phyloP scores from a whole-genome alignment of 75 land plant species.

The Azolla pinnata region DNA sequence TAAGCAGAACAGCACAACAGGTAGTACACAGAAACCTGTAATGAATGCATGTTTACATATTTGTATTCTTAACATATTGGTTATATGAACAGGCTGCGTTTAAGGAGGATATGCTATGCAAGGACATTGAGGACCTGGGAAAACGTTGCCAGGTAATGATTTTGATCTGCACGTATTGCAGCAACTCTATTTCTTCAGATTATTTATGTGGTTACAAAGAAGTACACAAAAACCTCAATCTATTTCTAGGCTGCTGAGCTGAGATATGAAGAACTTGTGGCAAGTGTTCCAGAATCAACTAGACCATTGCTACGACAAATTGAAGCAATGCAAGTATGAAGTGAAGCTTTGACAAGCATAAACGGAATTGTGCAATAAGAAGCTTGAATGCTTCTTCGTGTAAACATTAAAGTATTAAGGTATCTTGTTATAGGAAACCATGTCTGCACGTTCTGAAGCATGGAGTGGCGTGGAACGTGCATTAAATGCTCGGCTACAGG shows the following conservation, averaged over 20 bases:
- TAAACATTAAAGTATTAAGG: no score
- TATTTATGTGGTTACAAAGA: no score
- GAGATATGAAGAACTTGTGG: conserved; percentile 80
- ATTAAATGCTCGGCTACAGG: conserved; percentile 79
- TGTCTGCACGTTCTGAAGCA: conserved; percentile 77
- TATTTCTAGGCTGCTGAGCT: conserved; percentile 83
- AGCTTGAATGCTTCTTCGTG: not conserved
- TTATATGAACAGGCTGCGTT: conserved; percentile 52
- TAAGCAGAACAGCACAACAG: conserved; percentile 86
- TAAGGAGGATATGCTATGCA: conserved; percentile 73
- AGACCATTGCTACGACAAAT: conserved; percentile 94
- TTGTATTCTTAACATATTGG: not conserved
- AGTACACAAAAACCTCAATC: no score
- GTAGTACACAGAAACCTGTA: conserved; percentile 14
- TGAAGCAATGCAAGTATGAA: conserved; percentile 81
- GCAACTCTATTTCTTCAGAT: no score
- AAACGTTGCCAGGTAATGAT: conserved; percentile 95
- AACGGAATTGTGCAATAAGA: not conserved
- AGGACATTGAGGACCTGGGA: conserved; percentile 89
- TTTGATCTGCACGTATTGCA: no score
- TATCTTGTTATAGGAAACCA: conserved; percentile 55
- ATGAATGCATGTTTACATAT: not conserved
- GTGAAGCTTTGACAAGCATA: not conserved
- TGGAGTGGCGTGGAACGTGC: conserved; percentile 94
- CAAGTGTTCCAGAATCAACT: conserved; percentile 97